Conservation (phyloP, 2,329 filamentous ascomycete genomes). For the Teratosphaeria nubilosa region DNA sequence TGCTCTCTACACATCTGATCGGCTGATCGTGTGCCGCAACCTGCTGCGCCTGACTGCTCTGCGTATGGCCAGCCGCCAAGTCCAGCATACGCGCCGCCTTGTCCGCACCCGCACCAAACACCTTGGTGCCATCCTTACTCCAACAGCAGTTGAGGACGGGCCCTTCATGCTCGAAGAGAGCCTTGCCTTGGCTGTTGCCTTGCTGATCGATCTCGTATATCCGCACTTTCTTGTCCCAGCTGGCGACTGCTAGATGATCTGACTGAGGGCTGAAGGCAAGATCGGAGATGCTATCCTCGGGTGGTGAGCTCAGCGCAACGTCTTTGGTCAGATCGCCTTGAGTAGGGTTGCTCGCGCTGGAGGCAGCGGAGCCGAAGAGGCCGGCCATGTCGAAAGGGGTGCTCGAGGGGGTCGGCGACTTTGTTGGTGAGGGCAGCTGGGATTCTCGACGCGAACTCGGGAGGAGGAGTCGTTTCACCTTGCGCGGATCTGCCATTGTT, state of each 20-base stretch:
- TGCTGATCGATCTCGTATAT: slow-evolving; percentile 81
- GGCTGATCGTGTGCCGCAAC: slow-evolving; percentile 78
- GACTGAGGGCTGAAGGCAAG: slow-evolving; percentile 67
- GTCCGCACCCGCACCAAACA: slow-evolving; percentile 81
- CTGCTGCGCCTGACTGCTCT: slow-evolving; percentile 36
- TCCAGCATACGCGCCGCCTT: slow-evolving; percentile 86
- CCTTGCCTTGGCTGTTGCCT: slow-evolving; percentile 74
- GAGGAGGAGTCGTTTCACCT: background rate
- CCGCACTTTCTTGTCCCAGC: slow-evolving; percentile 96
- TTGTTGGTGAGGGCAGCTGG: slow-evolving; percentile 37
- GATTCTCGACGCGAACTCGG: slow-evolving; percentile 34
- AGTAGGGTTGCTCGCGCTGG: slow-evolving; percentile 53
- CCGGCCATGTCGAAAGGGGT: slow-evolving; percentile 50
- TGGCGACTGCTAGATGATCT: slow-evolving; percentile 80
- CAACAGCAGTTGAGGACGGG: slow-evolving; percentile 80
- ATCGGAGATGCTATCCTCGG: slow-evolving; percentile 82
- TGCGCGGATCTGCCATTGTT: background rate
- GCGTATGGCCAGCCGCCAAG: slow-evolving; percentile 46
- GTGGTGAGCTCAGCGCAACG: slow-evolving; percentile 65
- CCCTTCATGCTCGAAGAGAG: slow-evolving; percentile 73
- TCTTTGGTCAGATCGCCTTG: slow-evolving; percentile 88
- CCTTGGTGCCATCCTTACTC: slow-evolving; percentile 85
- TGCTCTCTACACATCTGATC: slow-evolving; percentile 63
- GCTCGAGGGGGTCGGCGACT: slow-evolving; percentile 49
- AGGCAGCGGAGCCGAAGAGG: slow-evolving; percentile 42